Conservation (phyloP, 2,329 filamentous ascomycete species). For the Scorias spongiosa region DNA sequence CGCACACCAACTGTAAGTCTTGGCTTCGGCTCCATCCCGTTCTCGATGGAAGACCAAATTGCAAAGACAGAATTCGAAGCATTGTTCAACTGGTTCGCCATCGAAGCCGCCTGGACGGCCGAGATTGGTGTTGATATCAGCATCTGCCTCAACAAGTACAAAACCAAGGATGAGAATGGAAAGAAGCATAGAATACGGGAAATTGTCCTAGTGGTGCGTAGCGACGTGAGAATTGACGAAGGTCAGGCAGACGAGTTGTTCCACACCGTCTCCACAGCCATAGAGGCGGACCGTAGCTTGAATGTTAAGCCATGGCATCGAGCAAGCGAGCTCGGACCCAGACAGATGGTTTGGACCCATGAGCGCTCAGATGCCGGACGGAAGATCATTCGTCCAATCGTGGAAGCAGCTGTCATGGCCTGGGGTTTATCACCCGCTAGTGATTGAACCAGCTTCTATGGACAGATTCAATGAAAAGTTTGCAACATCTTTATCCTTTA, state of each 20-base stretch:
- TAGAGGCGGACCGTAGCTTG: conserved; percentile 25
- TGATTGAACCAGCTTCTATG: neutral
- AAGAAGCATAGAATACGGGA: conserved; percentile 33
- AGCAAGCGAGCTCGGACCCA: conserved; percentile 24
- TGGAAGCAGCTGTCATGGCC: conserved; percentile 28
- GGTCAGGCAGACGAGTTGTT: conserved; percentile 30
- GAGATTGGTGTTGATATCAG: conserved; percentile 30
- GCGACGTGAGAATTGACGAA: conserved; percentile 30
- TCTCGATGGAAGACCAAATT: conserved; percentile 32
- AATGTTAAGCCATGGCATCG: conserved; percentile 30
- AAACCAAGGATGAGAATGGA: conserved; percentile 22
- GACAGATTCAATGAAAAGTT: too few species aligned
- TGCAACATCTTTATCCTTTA: too few species aligned
- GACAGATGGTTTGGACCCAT: conserved; percentile 35
- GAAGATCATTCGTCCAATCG: conserved; percentile 31
- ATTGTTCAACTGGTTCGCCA: conserved; percentile 34
- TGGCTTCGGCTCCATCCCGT: conserved; percentile 32
- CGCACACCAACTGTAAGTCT: conserved; percentile 32
- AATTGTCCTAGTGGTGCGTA: conserved; percentile 29
- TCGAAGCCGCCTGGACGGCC: conserved; percentile 34
- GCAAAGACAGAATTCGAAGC: conserved; percentile 31
- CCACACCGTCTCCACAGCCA: conserved; percentile 23
- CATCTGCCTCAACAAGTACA: conserved; percentile 33
- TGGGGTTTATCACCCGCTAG: conserved; percentile 20
- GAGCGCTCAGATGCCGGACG: conserved; percentile 22